Evolutionary conservation across 2,329 filamentous ascomycete species (phyloP), one percentile per base, ranked within the genome.

Genomic region (Xylaria sp.): DNA sequence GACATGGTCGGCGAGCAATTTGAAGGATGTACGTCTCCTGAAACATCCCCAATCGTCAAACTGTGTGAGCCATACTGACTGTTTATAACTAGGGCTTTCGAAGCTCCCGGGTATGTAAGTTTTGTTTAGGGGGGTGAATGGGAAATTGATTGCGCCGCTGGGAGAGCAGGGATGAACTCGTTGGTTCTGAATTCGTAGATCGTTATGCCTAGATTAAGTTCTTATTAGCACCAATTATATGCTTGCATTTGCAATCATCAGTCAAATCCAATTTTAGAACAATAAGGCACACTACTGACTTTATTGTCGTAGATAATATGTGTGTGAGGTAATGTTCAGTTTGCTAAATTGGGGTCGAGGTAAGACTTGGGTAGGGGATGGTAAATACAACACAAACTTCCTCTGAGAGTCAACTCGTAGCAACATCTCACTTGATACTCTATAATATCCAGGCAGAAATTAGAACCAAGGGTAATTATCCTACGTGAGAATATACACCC

Each of bases 21-120:
- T 1, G 71, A 73, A 20, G 73, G 75, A 59, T 76, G 75, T 76
- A 74, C 44, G 75, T 75, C 31, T 59, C 54, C 6, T n/a, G n/a
- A n/a, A 4, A 29, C 20, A 22, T 13, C 39, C 25, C 39, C 17
- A 39, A 13, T 20, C n/a, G 15, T 25, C 13, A 27, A n/a, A 13
- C n/a, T 45, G 25, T 42, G 20, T 59, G 6, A n/a, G 15, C 31
- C n/a, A n/a, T 66, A 33, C 65, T 72, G 33, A 69, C 50, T 11
- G 25, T 22, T 44, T 50, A 25, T 57, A 13, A 57, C 39, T n/a
- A 72, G 69, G 71, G 67, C 63, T 71, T 22, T 6, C 44, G 4
- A 61, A 69, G 15, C 62, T 70, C 20, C 68, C 69, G 0, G 68
- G 69, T 11, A 66, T 70, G 68, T 60, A 61, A 61, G 31, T 6